These are phyloP conservation scores for Pouteria glomerata DNA, from an alignment of 148 eudicot genomes.

Conservation along the genomic window DNA sequence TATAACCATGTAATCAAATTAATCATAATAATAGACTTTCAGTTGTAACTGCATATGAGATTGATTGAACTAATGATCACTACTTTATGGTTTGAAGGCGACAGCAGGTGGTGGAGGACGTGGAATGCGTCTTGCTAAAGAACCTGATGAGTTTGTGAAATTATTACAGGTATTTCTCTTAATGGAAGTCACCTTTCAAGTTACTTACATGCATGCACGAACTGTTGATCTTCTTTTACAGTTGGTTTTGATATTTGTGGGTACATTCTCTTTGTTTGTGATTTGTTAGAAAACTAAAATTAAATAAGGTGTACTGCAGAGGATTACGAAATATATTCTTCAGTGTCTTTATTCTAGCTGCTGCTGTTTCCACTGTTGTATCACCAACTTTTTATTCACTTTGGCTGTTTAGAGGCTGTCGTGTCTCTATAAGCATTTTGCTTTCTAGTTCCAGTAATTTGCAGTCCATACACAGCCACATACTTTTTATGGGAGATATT, in stretches of 20 bases:
- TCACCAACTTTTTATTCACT: neutral
- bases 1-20: neutral
- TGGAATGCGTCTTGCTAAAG: constrained; percentile 99
- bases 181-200: neutral
- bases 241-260: too few relatives aligned
- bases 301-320: neutral
- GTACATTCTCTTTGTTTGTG: neutral
- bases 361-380: neutral
- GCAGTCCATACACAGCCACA: neutral
- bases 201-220: neutral
- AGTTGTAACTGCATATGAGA: neutral
- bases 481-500: neutral
- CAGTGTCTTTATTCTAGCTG: neutral
- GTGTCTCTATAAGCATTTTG: neutral
- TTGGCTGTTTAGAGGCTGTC: neutral
- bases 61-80: constrained; percentile 5
- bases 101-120: constrained; percentile 99
- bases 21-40: neutral
- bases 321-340: neutral
- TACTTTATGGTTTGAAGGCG: constrained; percentile 49
- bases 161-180: constrained; percentile 71
- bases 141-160: constrained; percentile 90
- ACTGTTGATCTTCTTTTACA: neutral
- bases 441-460: neutral
- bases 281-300: neutral